Evolutionary conservation across 306 rosid genomes (phyloP).

Genomic region (Corylus avellana): DNA sequence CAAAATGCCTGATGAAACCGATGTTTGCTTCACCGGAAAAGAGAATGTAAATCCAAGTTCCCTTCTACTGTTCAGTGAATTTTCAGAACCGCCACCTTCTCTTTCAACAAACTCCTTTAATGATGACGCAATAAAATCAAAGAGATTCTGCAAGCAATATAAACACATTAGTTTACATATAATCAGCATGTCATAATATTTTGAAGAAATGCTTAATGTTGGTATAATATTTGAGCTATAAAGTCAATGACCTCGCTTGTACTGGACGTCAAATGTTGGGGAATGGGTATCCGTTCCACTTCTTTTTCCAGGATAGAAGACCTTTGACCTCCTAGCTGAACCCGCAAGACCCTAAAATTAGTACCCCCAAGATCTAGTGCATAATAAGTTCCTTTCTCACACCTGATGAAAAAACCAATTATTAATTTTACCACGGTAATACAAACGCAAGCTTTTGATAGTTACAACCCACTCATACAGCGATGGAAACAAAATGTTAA

Average conservation of each 20-base stretch:
- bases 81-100: constrained; percentile 56
- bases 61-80: constrained; percentile 44
- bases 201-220: constrained; percentile 1
- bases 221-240: constrained; percentile 8
- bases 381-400: constrained; percentile 78
- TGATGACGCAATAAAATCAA: constrained; percentile 78
- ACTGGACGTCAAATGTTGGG: constrained; percentile 69
- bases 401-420: constrained; percentile 43
- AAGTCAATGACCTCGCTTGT: constrained; percentile 63
- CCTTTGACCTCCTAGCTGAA: constrained; percentile 64
- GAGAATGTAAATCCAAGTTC: constrained; percentile 95
- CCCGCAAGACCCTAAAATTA: constrained; percentile 83
- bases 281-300: constrained; percentile 70
- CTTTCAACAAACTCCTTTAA: constrained; percentile 63
- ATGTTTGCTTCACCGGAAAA: constrained; percentile 81
- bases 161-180: constrained; percentile 17
- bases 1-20: constrained; percentile 74
- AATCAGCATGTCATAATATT: neutral
- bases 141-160: constrained; percentile 66
- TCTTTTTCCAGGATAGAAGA: constrained; percentile 51
- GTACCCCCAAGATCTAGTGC: constrained; percentile 94
- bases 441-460: constrained; percentile 14
- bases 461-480: neutral
- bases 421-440: constrained; percentile 3
- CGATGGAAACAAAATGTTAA: neutral